A percentile compares a stretch with the other conserved stretches of the same genome.
phyloP scores from a whole-genome alignment of 331 rosid genomes.

The Malus hybrid region DNA sequence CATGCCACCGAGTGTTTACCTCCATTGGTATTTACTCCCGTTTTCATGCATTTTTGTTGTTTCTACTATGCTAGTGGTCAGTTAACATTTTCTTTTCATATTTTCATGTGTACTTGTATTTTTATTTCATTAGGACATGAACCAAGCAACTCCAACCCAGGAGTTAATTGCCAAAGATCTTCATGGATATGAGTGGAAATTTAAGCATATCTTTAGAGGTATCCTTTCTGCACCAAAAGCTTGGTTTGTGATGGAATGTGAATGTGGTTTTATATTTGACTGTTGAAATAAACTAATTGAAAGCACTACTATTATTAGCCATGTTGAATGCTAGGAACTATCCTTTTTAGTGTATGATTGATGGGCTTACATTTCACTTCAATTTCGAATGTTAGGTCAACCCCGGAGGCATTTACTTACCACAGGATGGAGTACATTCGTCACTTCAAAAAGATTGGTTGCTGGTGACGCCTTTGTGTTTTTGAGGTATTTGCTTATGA shows the following conservation, averaged over 20 bases:
- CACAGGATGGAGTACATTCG: constrained; percentile 93
- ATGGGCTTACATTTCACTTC: constrained; percentile 3
- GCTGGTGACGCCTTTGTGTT: constrained; percentile 93
- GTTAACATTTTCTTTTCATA: neutral
- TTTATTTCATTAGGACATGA: constrained; percentile 55
- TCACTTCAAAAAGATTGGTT: constrained; percentile 74
- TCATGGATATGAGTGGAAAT: constrained; percentile 88
- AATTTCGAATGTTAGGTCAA: constrained; percentile 46
- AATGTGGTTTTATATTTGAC: neutral
- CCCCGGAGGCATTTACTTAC: constrained; percentile 93
- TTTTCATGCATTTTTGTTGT: neutral
- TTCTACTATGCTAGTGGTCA: neutral
- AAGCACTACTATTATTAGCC: neutral
- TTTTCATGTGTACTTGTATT: neutral
- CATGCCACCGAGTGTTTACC: constrained; percentile 95
- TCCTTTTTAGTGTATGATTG: neutral
- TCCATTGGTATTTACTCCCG: constrained; percentile 40
- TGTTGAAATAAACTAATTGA: neutral
- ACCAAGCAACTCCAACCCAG: constrained; percentile 72
- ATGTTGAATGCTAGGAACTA: neutral
- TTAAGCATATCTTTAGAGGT: constrained; percentile 94
- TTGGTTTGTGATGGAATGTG: neutral
- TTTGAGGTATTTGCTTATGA: constrained; percentile 35
- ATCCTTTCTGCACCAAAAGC: neutral
- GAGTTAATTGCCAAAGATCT: constrained; percentile 83